A percentile compares a stretch with the other conserved stretches of the same genome.
phyloP scores from a whole-genome alignment of 163 green algal genomes.

The Smithsoniella earleae region DNA sequence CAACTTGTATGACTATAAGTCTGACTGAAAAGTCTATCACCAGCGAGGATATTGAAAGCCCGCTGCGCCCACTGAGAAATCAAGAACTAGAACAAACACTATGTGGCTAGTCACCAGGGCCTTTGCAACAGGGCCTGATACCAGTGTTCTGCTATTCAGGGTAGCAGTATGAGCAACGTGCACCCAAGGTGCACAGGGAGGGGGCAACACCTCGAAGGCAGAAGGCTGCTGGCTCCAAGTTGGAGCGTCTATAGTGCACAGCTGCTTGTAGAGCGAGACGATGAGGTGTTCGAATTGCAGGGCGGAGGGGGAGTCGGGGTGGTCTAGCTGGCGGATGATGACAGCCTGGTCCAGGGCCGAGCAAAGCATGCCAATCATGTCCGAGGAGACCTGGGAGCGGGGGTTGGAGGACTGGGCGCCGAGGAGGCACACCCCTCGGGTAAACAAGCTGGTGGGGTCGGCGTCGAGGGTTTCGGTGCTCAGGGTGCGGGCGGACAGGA shows the following conservation, averaged over 20 bases:
- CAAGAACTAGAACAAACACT: too few relatives aligned
- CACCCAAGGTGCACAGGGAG: too few relatives aligned
- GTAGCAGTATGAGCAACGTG: too few relatives aligned
- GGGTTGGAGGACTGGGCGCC: background rate
- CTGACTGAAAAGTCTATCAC: too few relatives aligned
- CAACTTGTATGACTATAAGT: too few relatives aligned
- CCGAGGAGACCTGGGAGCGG: too few relatives aligned
- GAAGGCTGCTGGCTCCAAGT: too few relatives aligned
- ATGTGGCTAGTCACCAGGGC: too few relatives aligned
- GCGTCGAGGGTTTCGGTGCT: background rate
- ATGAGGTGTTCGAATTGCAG: background rate
- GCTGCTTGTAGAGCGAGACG: background rate
- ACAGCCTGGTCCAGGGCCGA: constrained; percentile 2
- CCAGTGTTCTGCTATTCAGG: too few relatives aligned
- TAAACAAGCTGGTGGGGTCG: background rate
- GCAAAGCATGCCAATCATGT: background rate
- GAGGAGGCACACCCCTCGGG: background rate
- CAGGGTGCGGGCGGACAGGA: background rate
- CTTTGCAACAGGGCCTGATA: too few relatives aligned
- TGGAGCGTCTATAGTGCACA: constrained; percentile 4
- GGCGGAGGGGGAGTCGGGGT: background rate
- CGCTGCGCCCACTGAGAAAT: too few relatives aligned
- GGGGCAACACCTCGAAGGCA: constrained; percentile 13
- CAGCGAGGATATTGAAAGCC: too few relatives aligned
- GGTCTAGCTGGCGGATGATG: background rate